Evolutionary conservation across 1,284 basidiomycete genomes (phyloP).

Genomic region (Microbotryum lychnidis-dioicae): DNA sequence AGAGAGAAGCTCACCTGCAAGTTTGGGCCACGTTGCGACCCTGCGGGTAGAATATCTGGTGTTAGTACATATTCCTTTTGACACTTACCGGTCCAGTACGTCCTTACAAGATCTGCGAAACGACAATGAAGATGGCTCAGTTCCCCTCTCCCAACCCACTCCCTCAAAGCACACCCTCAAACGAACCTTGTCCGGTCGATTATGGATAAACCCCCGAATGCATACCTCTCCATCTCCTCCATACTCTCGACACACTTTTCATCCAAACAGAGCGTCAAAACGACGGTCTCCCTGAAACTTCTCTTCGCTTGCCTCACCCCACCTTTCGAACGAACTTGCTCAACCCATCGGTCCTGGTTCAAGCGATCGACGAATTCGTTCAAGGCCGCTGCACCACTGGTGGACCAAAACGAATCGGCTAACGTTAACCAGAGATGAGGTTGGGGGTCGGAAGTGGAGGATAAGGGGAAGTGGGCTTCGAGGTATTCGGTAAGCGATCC

Average conservation of each 20-base stretch:
- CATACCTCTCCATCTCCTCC: conserved; percentile 7
- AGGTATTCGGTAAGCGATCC: conserved; percentile 9
- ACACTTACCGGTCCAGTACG: too few species aligned
- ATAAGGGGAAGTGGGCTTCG: conserved; percentile 8
- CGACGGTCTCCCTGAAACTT: conserved; percentile 5
- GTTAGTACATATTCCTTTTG: background rate
- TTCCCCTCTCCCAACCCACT: background rate
- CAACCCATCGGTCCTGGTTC: conserved; percentile 11
- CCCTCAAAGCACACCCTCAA: background rate
- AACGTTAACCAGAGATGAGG: conserved; percentile 24
- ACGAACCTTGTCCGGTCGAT: conserved; percentile 16
- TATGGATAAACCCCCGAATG: conserved; percentile 16
- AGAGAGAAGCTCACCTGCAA: conserved; percentile 4
- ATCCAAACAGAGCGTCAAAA: conserved; percentile 23
- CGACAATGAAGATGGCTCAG: background rate
- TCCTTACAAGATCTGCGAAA: conserved; percentile 15
- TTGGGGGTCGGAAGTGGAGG: background rate
- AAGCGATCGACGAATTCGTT: conserved; percentile 13
- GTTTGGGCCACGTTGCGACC: conserved; percentile 24
- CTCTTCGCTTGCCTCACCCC: background rate
- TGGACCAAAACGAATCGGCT: conserved; percentile 7
- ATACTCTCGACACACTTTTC: conserved; percentile 9
- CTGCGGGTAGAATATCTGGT: background rate
- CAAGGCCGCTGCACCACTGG: conserved; percentile 15
- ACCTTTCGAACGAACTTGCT: background rate